Evolutionary conservation across 768 basidiomycete species (phyloP), one percentile per base, ranked within the genome.

Genomic region (Astraeus odoratus): DNA sequence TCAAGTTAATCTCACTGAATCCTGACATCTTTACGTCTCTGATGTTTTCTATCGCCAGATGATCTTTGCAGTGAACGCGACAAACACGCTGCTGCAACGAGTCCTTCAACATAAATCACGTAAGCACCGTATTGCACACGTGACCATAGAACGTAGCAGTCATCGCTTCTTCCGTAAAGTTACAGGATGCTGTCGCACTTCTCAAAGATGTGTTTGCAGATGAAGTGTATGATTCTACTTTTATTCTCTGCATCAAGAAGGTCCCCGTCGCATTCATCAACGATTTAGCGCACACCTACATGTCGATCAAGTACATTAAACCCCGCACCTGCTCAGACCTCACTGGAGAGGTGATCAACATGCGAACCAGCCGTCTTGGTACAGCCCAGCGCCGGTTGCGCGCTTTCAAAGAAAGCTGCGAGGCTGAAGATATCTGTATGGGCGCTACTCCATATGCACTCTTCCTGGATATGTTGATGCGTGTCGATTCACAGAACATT

Each of bases 401-500:
- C 54, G 35, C 54, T 43, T 51, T 59, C 19, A 56, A 64, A 37
- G 42, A 51, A 5, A 44, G 50, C 23, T 66, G 56, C 46, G 50
- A 49, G 16, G 33, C 48, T 1, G 56, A 50, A 8, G 51, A 49
- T 23, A 22, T 19, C 37, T 13, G 25, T 43, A 5, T 48, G 1
- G 51, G 54, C 27, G 26, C 51, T 8, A 42, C 52, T 5, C 69
- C 70, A 1, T 74, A 74, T 46, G 67, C 67, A 3, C 52, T 53
- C 4, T 60, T 78, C 4, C 60, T 78, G 27, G 55, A 53, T 27
- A 65, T 67, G 9, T 53, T 76, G 31, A 60, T 59, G 9, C 53
- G 66, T 7, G 57, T 60, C 7, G 53, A 56, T 15, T 55, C 60
- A 15, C 51, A 50, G 16, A 66, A 72, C 31, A 43, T 47, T 2